Base-by-base conservation (phyloP, 2,329 filamentous ascomycete species). In the Microdochium nivale region DNA sequence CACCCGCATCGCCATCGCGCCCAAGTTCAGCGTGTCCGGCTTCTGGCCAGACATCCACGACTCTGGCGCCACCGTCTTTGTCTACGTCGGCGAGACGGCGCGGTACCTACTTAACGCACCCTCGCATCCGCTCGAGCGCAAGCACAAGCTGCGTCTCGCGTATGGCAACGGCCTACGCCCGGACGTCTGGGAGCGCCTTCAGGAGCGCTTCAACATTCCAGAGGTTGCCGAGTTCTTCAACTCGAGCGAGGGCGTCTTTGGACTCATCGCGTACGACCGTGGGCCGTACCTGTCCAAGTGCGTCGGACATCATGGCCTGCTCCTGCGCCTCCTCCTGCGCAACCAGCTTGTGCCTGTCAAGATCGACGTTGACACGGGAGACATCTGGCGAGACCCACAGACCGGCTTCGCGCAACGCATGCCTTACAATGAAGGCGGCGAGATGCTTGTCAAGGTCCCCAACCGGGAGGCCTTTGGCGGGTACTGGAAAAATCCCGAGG, bases 71-170 rank as follows among this genome's bases (percentile, higher is more conserved):
- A 88, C 84, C 0, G 76, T 78, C 55, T 85, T 89, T 55, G 78
- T 86, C n/a, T 89, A 89, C 59, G 86, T 90, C 5, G 86, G 86
- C 57, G 86, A 89, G 63, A 87, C 83, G 0, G 80, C 84, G 4
- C 76, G 86, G 0, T 90, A 88, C 58, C 73, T 90, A 0, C 73
- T 89, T 9, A 80, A 84, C 1, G 77, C 78, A 1, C 84, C 85
- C 2, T 77, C 77, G 0, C 77, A 74, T 16, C 71, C 78, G 0
- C 71, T 79, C 3, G 81, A 85, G 62, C 73, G 67, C 54, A 66
- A 75, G 16, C 81, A 86, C 65, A 70, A 69, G 1, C 69, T 84
- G 3, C 72, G 72, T 48, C 65, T 71, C 46, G 80, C 83, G 68
- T 81, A 74, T 56, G 81, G 81, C 50, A 86, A 86, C 59, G 81